Evolutionary conservation across 805 yeast species (phyloP).

Genomic region (Schizosaccharomyces japonicus): DNA sequence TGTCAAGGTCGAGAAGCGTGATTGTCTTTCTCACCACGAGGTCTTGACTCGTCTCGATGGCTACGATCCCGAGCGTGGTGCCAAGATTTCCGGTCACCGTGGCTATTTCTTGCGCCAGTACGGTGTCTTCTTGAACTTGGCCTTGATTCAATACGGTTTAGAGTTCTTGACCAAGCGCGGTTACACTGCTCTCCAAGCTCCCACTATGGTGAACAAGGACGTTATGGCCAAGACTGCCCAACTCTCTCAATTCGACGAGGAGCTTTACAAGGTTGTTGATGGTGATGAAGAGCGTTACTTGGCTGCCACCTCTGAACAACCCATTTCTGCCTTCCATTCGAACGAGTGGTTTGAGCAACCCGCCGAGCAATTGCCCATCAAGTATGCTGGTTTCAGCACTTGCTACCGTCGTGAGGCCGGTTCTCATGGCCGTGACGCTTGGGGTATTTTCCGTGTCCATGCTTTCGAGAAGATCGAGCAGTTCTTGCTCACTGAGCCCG

Average conservation of each 20-base stretch:
- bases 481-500: conserved; percentile 88
- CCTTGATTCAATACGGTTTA: conserved; percentile 87
- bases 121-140: conserved; percentile 95
- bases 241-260: conserved; percentile 92
- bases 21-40: conserved; percentile 81
- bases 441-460: conserved; percentile 99
- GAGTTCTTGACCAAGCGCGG: conserved; percentile 54
- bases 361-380: conserved; percentile 69
- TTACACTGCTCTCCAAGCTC: conserved; percentile 85
- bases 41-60: conserved; percentile 84
- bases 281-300: conserved; percentile 94
- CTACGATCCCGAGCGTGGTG: conserved; percentile 97
- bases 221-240: conserved; percentile 99
- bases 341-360: conserved; percentile 98
- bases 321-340: conserved; percentile 91
- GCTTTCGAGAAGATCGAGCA: conserved; percentile 97
- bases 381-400: conserved; percentile 87
- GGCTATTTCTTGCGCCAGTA: conserved; percentile 86
- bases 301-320: conserved; percentile 97
- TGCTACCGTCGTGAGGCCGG: conserved; percentile 99
- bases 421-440: conserved; percentile 95
- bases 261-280: conserved; percentile 83
- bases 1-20: conserved; percentile 49
- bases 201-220: conserved; percentile 98
- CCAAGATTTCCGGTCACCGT: conserved; percentile 90